phyloP scores from a whole-genome alignment of 805 yeast species.

The Starmerella cellae region DNA sequence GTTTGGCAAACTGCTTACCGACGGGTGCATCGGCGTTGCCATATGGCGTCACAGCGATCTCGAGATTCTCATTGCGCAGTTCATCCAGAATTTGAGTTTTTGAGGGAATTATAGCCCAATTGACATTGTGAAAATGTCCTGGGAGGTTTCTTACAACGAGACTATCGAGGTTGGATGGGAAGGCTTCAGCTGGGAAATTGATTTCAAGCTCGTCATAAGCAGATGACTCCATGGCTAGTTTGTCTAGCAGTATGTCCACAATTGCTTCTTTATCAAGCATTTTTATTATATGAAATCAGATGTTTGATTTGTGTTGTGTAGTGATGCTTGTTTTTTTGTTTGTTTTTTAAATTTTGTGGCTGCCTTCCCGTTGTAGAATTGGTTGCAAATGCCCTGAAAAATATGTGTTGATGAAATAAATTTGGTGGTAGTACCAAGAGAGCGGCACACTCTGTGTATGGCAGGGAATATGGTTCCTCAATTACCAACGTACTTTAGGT shows the following conservation, averaged over 20 bases:
- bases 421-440: too few species aligned
- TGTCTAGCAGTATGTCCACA: slow-evolving; percentile 10
- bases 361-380: too few species aligned
- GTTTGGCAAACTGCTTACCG: slow-evolving; percentile 25
- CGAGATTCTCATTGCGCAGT: slow-evolving; percentile 3
- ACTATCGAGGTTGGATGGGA: slow-evolving; percentile 6
- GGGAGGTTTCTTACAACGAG: slow-evolving; percentile 12
- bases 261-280: neutral
- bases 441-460: too few species aligned
- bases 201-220: slow-evolving; percentile 3
- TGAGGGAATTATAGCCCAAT: slow-evolving; percentile 1
- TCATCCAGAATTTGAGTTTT: slow-evolving; percentile 3
- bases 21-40: slow-evolving; percentile 32
- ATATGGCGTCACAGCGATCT: slow-evolving; percentile 26
- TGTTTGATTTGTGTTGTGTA: too few species aligned
- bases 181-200: neutral
- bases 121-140: slow-evolving; percentile 7
- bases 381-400: too few species aligned
- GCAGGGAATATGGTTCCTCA: too few species aligned
- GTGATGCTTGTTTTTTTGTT: too few species aligned
- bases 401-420: too few species aligned
- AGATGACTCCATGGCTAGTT: slow-evolving; percentile 12
- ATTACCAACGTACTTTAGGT: too few species aligned
- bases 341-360: too few species aligned
- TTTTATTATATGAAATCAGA: too few species aligned